phyloP scores from a whole-genome alignment of 2,329 filamentous ascomycete species.

The Rugonectria rugulosa region DNA sequence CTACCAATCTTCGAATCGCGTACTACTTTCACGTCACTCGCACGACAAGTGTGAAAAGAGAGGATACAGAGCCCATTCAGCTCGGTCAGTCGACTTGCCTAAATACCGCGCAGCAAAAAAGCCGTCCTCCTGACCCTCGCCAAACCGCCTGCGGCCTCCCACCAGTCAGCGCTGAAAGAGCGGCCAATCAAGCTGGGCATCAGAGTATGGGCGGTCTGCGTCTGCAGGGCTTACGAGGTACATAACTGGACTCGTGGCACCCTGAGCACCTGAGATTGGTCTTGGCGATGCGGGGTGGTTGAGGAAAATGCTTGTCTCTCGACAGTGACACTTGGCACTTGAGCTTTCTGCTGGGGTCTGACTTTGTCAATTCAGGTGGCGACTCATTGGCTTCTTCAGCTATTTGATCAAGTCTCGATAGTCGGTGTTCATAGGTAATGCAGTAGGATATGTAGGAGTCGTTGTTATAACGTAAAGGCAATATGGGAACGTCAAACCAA shows the following conservation, averaged over 20 bases:
- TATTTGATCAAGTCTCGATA: too few relatives aligned
- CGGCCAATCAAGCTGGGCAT: not conserved
- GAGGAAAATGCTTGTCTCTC: too few relatives aligned
- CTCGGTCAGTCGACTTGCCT: not conserved
- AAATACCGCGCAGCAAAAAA: not conserved
- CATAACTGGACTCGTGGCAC: not conserved
- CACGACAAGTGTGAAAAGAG: not conserved
- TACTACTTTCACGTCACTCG: not conserved
- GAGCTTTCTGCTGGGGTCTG: too few relatives aligned
- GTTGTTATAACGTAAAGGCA: too few relatives aligned
- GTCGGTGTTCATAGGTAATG: too few relatives aligned
- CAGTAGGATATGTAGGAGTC: too few relatives aligned
- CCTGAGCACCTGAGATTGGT: not conserved
- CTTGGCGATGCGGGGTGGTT: not conserved
- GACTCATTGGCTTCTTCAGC: too few relatives aligned
- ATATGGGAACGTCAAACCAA: too few relatives aligned
- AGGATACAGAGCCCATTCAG: not conserved
- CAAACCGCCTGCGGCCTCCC: not conserved
- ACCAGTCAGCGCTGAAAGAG: not conserved
- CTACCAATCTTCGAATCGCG: not conserved
- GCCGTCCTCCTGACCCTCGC: too few relatives aligned
- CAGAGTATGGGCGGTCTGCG: not conserved
- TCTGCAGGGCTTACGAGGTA: not conserved
- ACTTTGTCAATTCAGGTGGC: too few relatives aligned
- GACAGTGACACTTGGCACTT: too few relatives aligned